phyloP scores from a whole-genome alignment of 345 rosid species.

The Passiflora organensis region DNA sequence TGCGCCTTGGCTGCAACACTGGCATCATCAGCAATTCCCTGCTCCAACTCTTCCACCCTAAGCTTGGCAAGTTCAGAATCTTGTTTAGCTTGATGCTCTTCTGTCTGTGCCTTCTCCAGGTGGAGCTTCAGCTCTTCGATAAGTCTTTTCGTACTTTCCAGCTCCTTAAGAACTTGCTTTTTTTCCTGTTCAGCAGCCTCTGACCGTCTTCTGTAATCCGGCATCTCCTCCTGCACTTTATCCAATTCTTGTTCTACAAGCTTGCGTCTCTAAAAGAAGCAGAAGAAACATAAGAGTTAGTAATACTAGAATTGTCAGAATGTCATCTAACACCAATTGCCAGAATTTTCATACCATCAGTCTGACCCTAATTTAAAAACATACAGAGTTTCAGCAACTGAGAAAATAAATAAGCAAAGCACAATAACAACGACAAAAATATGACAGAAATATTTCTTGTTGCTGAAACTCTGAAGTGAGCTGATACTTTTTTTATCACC shows the following conservation, averaged over 20 bases:
- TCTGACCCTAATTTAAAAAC: no score
- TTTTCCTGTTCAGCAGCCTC: constrained; percentile 65
- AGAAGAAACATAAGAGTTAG: neutral
- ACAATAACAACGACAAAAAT: no score
- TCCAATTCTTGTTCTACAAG: constrained; percentile 71
- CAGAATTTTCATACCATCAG: neutral
- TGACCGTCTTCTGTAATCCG: constrained; percentile 47
- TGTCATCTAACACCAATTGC: no score
- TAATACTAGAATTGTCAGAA: neutral
- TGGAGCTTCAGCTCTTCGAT: constrained; percentile 79
- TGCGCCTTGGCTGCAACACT: constrained; percentile 95
- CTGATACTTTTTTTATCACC: neutral
- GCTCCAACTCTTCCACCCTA: constrained; percentile 88
- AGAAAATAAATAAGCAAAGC: no score
- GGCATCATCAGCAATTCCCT: constrained; percentile 81
- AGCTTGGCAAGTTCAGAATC: constrained; percentile 87
- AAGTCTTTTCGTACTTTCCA: constrained; percentile 72
- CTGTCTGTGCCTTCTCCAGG: constrained; percentile 84
- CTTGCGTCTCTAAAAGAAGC: constrained; percentile 49
- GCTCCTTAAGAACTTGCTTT: constrained; percentile 51
- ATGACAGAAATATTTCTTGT: neutral
- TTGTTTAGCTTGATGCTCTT: constrained; percentile 87
- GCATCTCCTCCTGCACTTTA: constrained; percentile 62
- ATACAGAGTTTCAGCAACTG: no score
- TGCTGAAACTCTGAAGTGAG: neutral